Evolutionary conservation across 805 yeast genomes (phyloP).

Genomic region (Kazachstania africana): DNA sequence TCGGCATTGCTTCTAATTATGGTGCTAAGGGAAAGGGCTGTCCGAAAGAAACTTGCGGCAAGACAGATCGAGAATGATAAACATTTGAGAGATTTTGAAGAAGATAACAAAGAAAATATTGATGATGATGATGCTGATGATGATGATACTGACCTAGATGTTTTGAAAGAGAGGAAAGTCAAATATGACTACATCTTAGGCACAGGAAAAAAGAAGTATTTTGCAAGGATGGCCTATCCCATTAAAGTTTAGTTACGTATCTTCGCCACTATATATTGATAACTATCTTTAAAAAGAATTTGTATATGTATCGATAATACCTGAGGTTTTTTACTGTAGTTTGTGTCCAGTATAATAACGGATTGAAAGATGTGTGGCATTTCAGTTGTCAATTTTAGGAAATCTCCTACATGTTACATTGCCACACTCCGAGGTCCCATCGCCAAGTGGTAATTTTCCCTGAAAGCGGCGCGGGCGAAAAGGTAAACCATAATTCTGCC

Average conservation of each 20-base stretch:
- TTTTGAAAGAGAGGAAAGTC: conserved; percentile 6
- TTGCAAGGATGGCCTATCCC: conserved; percentile 19
- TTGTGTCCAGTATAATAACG: too few relatives aligned
- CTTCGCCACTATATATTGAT: too few relatives aligned
- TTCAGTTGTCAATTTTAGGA: too few relatives aligned
- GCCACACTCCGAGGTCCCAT: too few relatives aligned
- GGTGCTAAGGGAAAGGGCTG: conserved; percentile 41
- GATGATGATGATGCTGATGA: conserved; percentile 3
- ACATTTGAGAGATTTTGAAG: conserved; percentile 4
- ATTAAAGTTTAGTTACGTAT: conserved; percentile 18
- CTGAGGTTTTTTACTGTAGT: too few relatives aligned
- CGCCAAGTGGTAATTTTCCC: too few relatives aligned
- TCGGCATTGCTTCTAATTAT: conserved; percentile 32
- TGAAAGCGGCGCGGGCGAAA: too few relatives aligned
- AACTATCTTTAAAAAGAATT: too few relatives aligned
- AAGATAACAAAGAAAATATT: neutral
- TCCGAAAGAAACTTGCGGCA: conserved; percentile 28
- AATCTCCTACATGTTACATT: too few relatives aligned
- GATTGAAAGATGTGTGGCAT: too few relatives aligned
- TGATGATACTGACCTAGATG: conserved; percentile 3
- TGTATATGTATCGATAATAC: too few relatives aligned
- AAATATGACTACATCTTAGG: conserved; percentile 12
- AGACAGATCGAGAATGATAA: conserved; percentile 4
- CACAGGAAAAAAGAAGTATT: conserved; percentile 10
- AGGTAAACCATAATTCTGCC: too few relatives aligned